Conservation (phyloP, 2,329 filamentous ascomycete genomes). For the Penicillium carneum region DNA sequence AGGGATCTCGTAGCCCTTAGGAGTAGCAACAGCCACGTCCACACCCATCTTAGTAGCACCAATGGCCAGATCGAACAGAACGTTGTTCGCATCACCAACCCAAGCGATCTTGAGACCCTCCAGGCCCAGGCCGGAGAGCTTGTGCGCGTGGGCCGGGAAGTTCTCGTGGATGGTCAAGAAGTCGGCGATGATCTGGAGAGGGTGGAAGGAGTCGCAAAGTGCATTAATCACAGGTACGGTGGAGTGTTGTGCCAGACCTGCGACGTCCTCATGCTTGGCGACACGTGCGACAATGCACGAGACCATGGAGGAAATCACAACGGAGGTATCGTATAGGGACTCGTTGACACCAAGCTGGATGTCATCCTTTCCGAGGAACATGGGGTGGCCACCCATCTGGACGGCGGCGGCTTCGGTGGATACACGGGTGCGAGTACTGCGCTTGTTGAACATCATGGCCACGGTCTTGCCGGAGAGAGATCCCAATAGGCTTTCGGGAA, state of each 20-base stretch:
- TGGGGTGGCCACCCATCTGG: conserved; percentile 88
- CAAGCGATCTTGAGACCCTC: conserved; percentile 90
- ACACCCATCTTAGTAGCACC: conserved; percentile 86
- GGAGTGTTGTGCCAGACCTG: conserved; percentile 73
- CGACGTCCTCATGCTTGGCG: conserved; percentile 76
- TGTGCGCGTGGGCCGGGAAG: conserved; percentile 62
- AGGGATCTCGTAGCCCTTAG: conserved; percentile 83
- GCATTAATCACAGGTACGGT: conserved; percentile 85
- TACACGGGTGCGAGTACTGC: conserved; percentile 89
- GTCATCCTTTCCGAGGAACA: conserved; percentile 95
- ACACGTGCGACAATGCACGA: conserved; percentile 83
- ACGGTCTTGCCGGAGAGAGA: conserved; percentile 78
- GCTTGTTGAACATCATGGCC: conserved; percentile 96
- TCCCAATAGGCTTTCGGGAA: conserved; percentile 66
- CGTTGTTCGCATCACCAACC: conserved; percentile 97
- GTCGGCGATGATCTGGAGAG: conserved; percentile 92
- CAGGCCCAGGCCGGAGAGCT: conserved; percentile 66
- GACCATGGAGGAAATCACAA: conserved; percentile 93
- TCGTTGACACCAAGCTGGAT: conserved; percentile 96
- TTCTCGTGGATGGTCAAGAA: conserved; percentile 87
- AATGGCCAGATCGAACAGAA: conserved; percentile 90
- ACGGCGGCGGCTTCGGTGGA: conserved; percentile 90
- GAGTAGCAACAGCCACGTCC: conserved; percentile 85
- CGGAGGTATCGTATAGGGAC: conserved; percentile 87
- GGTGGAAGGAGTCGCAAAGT: conserved; percentile 89